Conservation (phyloP, 2,329 filamentous ascomycete genomes). For the Knufia fluminis region DNA sequence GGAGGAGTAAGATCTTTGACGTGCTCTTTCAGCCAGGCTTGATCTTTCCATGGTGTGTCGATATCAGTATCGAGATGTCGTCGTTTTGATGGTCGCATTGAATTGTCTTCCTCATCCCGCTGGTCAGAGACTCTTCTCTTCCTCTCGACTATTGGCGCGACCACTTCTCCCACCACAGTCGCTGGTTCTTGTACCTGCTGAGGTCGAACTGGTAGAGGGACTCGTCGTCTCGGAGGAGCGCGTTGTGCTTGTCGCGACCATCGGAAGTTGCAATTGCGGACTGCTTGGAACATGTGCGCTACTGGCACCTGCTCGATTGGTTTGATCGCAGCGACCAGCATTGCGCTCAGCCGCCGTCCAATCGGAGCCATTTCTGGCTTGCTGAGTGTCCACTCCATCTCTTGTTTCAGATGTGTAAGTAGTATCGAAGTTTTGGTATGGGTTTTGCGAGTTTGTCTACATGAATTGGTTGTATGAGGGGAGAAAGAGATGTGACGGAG, state of each 20-base stretch:
- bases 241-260: background rate
- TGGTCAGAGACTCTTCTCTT: background rate
- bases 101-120: background rate
- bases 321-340: too few relatives aligned
- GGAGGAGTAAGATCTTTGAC: background rate
- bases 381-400: too few relatives aligned
- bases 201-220: background rate
- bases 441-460: too few relatives aligned
- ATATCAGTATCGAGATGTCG: background rate
- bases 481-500: too few relatives aligned
- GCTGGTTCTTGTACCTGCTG: background rate
- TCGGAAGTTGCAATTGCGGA: too few relatives aligned
- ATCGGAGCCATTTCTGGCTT: too few relatives aligned
- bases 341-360: too few relatives aligned
- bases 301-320: too few relatives aligned
- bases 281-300: too few relatives aligned
- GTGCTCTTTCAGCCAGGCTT: conserved; percentile 1
- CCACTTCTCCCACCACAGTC: background rate
- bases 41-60: conserved; percentile 3
- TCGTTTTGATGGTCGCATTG: background rate
- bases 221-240: background rate
- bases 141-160: background rate
- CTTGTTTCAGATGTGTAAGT: too few relatives aligned
- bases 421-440: too few relatives aligned
- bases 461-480: too few relatives aligned